These are phyloP conservation scores for Colletotrichum shisoi DNA, from an alignment of 2,329 filamentous ascomycete species.

Conservation along the genomic window DNA sequence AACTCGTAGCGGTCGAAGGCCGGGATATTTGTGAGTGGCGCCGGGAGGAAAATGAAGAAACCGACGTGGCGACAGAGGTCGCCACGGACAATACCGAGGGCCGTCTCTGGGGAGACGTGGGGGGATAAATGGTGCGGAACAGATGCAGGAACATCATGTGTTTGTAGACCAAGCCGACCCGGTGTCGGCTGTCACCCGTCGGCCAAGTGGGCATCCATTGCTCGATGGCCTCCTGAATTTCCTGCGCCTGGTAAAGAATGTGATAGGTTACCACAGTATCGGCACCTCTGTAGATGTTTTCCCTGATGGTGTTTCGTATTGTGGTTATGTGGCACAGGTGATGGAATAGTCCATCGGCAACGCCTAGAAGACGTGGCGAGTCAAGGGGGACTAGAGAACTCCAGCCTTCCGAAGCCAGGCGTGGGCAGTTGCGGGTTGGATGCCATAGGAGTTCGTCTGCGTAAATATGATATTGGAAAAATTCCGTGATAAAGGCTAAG, in stretches of 20 bases:
- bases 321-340: slow-evolving; percentile 81
- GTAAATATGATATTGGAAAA: slow-evolving; percentile 83
- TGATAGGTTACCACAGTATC: slow-evolving; percentile 77
- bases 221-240: slow-evolving; percentile 77
- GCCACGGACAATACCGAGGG: slow-evolving; percentile 39
- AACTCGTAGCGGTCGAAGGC: slow-evolving; percentile 44
- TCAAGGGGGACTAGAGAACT: slow-evolving; percentile 53
- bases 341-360: slow-evolving; percentile 81
- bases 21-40: slow-evolving; percentile 40
- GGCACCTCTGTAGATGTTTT: slow-evolving; percentile 66
- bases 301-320: slow-evolving; percentile 76
- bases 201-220: slow-evolving; percentile 75
- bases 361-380: slow-evolving; percentile 72
- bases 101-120: slow-evolving; percentile 43
- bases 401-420: slow-evolving; percentile 57
- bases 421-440: slow-evolving; percentile 50
- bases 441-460: slow-evolving; percentile 69
- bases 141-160: slow-evolving; percentile 73
- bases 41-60: slow-evolving; percentile 37
- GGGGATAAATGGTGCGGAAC: slow-evolving; percentile 68
- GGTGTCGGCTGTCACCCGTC: slow-evolving; percentile 63
- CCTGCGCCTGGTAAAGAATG: slow-evolving; percentile 74
- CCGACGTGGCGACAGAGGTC: slow-evolving; percentile 38
- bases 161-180: slow-evolving; percentile 67
- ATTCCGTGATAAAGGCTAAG: slow-evolving; percentile 70